Evolutionary conservation across 169 alveolate species (phyloP).

Genomic region (Cyclospora cayetanensis): DNA sequence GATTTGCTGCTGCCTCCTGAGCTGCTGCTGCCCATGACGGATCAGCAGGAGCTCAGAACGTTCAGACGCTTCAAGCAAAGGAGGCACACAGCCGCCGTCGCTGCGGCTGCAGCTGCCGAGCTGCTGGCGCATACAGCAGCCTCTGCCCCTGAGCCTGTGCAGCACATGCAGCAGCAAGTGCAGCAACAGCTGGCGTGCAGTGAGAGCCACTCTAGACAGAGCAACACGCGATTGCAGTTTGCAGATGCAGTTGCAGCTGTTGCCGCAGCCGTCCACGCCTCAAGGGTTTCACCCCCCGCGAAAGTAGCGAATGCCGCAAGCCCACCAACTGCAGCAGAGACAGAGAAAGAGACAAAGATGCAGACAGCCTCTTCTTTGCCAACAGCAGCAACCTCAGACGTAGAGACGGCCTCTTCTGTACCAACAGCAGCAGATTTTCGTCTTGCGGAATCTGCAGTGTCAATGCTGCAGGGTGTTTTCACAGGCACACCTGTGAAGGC

Average conservation of each 20-base stretch:
- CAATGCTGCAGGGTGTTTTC: background rate
- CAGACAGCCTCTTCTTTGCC: background rate
- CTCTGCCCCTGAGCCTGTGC: background rate
- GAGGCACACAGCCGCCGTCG: background rate
- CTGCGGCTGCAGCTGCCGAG: background rate
- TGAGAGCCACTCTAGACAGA: background rate
- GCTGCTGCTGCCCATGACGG: constrained; percentile 76
- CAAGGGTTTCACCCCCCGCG: background rate
- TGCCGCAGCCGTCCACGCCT: background rate
- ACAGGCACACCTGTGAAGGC: background rate
- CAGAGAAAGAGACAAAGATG: background rate
- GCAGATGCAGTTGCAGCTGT: background rate
- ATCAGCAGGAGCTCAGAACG: constrained; percentile 66
- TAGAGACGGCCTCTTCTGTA: no score
- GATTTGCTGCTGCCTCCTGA: constrained; percentile 72
- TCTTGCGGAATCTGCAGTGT: background rate
- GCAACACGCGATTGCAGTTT: background rate
- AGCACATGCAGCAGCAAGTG: background rate
- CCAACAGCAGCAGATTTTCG: background rate
- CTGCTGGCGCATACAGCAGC: background rate
- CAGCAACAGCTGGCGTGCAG: background rate
- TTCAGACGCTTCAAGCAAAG: background rate
- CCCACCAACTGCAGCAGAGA: background rate
- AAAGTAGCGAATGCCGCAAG: background rate
- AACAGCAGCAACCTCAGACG: background rate